Base-by-base conservation (phyloP, 2,329 filamentous ascomycete genomes). In the Ophiostoma sp. region DNA sequence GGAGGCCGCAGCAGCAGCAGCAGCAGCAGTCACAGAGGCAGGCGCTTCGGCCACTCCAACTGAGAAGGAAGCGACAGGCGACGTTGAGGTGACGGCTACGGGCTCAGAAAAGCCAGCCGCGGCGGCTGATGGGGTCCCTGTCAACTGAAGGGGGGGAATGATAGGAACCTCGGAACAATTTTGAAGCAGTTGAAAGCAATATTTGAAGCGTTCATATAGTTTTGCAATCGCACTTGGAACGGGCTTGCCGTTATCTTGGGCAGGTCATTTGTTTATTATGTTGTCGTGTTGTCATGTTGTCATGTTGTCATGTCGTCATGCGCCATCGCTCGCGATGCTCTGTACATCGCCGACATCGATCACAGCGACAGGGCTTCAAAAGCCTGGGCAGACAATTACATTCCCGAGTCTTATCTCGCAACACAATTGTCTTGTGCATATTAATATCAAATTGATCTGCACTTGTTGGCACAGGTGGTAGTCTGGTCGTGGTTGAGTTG, bases 1-100 rank as follows among this genome's bases (percentile, higher is more conserved):
- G 7, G 75, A 75, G 4, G 73, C 74, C 0, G 71, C 71, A 1
- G 72, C 72, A 27, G 75, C 70, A 6, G 72, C 72, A 0, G 40
- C 14, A n/a, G 60, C 38, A 12, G 58, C 36, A 3, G 38, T 8
- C 14, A 36, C 36, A 14, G 60, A 44, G 11, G 3, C 49, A 2
- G n/a, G 27, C 7, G n/a, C 49, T 27, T 55, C 49, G 18, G 11
- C n/a, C 7, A 18, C 42, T 44, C 36, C 27, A 18, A 42, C 16
- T 41, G 52, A 38, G 2, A 58, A 58, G 18, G 52, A 14, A 11
- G 16, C 60, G 16, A 2, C 40, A 9, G 60, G 11, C 11, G 40
- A 63, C 5, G 16, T 7, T 16, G 40, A 63, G 38, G 16, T 16
- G 18, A 11, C 40, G 7, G 60, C 7, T 18, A 4, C 38, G 1